Base-by-base conservation (phyloP, 805 yeast genomes). In the Peterozyma xylosa region DNA sequence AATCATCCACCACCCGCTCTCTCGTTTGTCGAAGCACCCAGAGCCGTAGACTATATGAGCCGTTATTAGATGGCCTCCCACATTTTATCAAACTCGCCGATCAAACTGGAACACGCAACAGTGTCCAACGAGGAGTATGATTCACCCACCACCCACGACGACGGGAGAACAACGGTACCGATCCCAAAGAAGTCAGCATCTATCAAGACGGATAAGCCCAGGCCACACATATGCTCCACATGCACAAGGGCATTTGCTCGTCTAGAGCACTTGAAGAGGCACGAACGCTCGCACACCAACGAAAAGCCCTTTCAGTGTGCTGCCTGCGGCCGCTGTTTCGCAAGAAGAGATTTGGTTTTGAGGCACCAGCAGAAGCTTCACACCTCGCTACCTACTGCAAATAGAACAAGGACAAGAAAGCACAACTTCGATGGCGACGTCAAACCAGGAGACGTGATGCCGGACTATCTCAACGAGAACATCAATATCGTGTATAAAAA, bases 191-290 rank as follows among this genome's bases (percentile, higher is more conserved):
- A 89, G 58, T 81, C 95, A 4, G 82, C 86, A 38, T 73, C 80
- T 46, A 83, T 86, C 58, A 86, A 87, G 61, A 87, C 96, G 0
- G 95, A 88, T 56, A 89, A 89, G 59, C 98, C 98, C 11, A 71
- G 98, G 46, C 98, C 98, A 1, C 96, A 87, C 57, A 73, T 86
- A 10, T 93, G 99, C 60, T 63, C 83, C 2, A 83, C 87, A 4
- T 93, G 99, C 60, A 87, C 97, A 1, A 73, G 99, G 48, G 96
- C 96, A 2, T 93, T 93, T 73, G 99, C 97, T 1, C 74, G 99
- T 43, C 71, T 87, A 40, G 99, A 91, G 63, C 99, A 91, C 63
- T 71, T 93, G 56, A 89, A 86, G 62, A 80, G 99, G 46, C 99
- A 91, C 58, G 95, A 89, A 54, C 70, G 97, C 35, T 82, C 95